Conservation (phyloP, 1,284 basidiomycete species). For the Phylloporus sp. region DNA sequence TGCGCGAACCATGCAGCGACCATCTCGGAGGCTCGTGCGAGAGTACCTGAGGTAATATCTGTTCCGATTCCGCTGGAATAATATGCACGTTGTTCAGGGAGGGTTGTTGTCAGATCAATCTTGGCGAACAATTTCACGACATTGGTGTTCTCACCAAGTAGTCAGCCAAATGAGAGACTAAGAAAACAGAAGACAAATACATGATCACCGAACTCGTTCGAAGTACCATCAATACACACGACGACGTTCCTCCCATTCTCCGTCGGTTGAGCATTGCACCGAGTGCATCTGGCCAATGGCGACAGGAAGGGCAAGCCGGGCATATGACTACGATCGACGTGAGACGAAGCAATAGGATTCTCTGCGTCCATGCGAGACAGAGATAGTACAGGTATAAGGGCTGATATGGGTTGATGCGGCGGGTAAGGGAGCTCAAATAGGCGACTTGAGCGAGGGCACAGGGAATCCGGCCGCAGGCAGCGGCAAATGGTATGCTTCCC, state of each 20-base stretch:
- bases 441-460: background rate
- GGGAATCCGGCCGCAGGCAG: background rate
- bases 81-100: slow-evolving; percentile 38
- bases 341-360: background rate
- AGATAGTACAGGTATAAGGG: background rate
- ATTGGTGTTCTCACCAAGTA: slow-evolving; percentile 43
- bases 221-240: slow-evolving; percentile 41
- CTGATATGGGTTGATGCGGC: too few species aligned
- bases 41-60: slow-evolving; percentile 30
- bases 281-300: too few species aligned
- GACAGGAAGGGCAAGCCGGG: slow-evolving; percentile 11
- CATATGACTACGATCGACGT: slow-evolving; percentile 26
- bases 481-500: background rate
- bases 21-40: slow-evolving; percentile 35
- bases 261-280: too few species aligned
- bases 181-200: too few species aligned
- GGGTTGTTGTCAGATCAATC: slow-evolving; percentile 26
- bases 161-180: slow-evolving; percentile 10
- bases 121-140: slow-evolving; percentile 43
- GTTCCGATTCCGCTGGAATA: slow-evolving; percentile 52
- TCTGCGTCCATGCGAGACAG: background rate
- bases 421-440: slow-evolving; percentile 15
- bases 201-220: slow-evolving; percentile 36
- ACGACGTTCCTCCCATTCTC: slow-evolving; percentile 8
- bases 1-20: slow-evolving; percentile 36